A percentile compares a stretch with the other conserved stretches of the same genome.
These are phyloP conservation scores for Groenewaldozyma auringiensis DNA, from an alignment of 1,139 yeast species.

Conservation along the genomic window DNA sequence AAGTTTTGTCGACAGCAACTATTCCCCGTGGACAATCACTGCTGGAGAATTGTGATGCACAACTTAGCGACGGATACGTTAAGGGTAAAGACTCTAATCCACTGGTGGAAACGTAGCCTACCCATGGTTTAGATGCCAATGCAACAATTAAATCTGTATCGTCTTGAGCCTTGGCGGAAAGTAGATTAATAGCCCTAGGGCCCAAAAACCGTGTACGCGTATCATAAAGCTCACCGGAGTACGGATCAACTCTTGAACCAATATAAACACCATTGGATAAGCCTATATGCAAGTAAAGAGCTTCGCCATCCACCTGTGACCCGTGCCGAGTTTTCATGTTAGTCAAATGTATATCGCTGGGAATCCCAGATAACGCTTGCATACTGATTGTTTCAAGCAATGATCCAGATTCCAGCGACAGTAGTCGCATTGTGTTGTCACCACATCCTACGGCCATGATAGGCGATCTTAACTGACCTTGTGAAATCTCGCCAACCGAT, in stretches of 20 bases:
- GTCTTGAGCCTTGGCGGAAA: slow-evolving; percentile 27
- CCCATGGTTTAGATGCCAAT: slow-evolving; percentile 36
- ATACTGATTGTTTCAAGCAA: slow-evolving; percentile 56
- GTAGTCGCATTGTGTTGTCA: slow-evolving; percentile 62
- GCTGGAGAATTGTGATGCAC: slow-evolving; percentile 49
- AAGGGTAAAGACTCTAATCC: slow-evolving; percentile 28
- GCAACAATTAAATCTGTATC: slow-evolving; percentile 29
- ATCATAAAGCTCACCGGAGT: slow-evolving; percentile 58
- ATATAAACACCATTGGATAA: slow-evolving; percentile 76
- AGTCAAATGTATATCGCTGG: slow-evolving; percentile 43
- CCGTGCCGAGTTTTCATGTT: slow-evolving; percentile 25
- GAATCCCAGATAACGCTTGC: slow-evolving; percentile 60
- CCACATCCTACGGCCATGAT: slow-evolving; percentile 64
- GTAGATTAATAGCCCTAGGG: slow-evolving; percentile 49
- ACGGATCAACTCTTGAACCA: slow-evolving; percentile 48
- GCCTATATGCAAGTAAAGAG: slow-evolving; percentile 59
- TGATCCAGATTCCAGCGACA: slow-evolving; percentile 57
- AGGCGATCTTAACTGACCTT: slow-evolving; percentile 43
- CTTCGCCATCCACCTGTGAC: slow-evolving; percentile 8
- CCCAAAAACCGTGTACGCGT: slow-evolving; percentile 73
- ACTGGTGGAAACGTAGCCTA: slow-evolving; percentile 30
- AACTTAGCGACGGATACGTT: slow-evolving; percentile 29
- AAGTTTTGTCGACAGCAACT: slow-evolving; percentile 51
- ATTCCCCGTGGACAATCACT: slow-evolving; percentile 57
- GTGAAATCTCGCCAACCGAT: slow-evolving; percentile 48